A percentile compares a stretch with the other conserved stretches of the same genome.
These are phyloP conservation scores for Artomyces pyxidatus DNA, from an alignment of 768 basidiomycete genomes.

Conservation along the genomic window DNA sequence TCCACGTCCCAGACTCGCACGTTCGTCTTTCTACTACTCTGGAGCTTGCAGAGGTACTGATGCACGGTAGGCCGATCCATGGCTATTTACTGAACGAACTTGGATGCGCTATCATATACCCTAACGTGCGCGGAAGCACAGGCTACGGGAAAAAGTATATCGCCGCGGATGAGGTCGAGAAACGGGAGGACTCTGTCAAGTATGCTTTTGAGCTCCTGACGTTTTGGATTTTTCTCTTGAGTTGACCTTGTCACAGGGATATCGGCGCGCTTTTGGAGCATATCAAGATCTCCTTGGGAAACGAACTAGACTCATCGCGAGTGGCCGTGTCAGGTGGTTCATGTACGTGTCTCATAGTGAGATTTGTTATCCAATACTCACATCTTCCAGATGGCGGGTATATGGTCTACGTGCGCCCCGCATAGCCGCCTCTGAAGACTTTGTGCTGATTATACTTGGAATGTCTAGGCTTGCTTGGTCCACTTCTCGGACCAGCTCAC, in stretches of 20 bases:
- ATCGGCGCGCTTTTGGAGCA: constrained; percentile 31
- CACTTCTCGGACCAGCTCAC: constrained; percentile 34
- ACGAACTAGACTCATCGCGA: constrained; percentile 27
- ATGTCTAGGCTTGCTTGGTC: constrained; percentile 31
- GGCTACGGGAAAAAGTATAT: constrained; percentile 35
- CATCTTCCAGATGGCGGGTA: constrained; percentile 7
- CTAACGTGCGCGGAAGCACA: constrained; percentile 35
- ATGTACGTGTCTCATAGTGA: constrained; percentile 20
- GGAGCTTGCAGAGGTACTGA: not conserved
- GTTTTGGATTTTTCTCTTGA: not conserved
- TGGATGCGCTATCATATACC: constrained; percentile 32
- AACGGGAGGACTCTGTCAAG: constrained; percentile 37
- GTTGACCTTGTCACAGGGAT: constrained; percentile 22
- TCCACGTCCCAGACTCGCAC: constrained; percentile 26
- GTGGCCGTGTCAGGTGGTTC: constrained; percentile 37
- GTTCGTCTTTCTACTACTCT: constrained; percentile 16
- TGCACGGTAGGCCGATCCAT: constrained; percentile 24
- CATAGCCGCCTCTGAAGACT: too few species aligned
- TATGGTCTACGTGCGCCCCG: constrained; percentile 10
- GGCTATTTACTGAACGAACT: constrained; percentile 36
- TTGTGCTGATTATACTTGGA: too few species aligned
- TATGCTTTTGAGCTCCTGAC: too few species aligned
- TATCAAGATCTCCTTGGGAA: constrained; percentile 24
- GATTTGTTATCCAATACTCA: not conserved
- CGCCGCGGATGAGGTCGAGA: constrained; percentile 32